These are phyloP conservation scores for Cruciata laevipes DNA, from an alignment of 257 asterid genomes.

Conservation along the genomic window DNA sequence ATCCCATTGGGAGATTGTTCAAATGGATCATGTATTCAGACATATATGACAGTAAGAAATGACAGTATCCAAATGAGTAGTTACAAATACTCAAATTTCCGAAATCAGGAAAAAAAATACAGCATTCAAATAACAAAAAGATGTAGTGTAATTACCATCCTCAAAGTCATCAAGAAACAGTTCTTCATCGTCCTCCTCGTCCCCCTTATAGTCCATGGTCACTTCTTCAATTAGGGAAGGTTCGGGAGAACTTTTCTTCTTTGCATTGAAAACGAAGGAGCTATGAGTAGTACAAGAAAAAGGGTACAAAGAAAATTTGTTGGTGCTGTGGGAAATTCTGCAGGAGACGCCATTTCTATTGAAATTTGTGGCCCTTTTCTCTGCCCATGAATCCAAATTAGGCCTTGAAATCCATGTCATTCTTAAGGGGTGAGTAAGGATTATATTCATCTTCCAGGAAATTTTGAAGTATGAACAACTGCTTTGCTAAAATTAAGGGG, in stretches of 20 bases:
- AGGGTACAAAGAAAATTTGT: slow-evolving; percentile 7
- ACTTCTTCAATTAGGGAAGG: slow-evolving; percentile 45
- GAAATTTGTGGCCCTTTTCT: not conserved
- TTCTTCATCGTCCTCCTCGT: slow-evolving; percentile 30
- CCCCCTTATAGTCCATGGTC: slow-evolving; percentile 25
- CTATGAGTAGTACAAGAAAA: slow-evolving; percentile 13
- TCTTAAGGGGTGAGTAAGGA: not conserved
- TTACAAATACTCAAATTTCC: not conserved
- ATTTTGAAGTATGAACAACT: not conserved
- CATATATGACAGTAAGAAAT: too few relatives aligned
- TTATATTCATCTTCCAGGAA: slow-evolving; percentile 11
- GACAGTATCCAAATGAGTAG: too few relatives aligned
- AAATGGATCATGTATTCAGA: too few relatives aligned
- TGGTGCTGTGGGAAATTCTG: slow-evolving; percentile 5
- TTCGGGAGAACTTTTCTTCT: slow-evolving; percentile 36
- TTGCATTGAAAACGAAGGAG: slow-evolving; percentile 28
- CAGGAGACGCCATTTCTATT: not conserved
- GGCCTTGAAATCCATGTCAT: not conserved
- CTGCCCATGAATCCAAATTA: not conserved
- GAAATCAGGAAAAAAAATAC: not conserved
- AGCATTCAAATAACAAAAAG: not conserved
- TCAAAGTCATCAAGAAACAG: slow-evolving; percentile 35
- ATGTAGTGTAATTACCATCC: slow-evolving; percentile 29
- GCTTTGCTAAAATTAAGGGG: not conserved
- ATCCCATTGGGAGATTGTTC: not conserved